phyloP scores from a whole-genome alignment of 2,329 filamentous ascomycete genomes.

The Camillea tinctor region DNA sequence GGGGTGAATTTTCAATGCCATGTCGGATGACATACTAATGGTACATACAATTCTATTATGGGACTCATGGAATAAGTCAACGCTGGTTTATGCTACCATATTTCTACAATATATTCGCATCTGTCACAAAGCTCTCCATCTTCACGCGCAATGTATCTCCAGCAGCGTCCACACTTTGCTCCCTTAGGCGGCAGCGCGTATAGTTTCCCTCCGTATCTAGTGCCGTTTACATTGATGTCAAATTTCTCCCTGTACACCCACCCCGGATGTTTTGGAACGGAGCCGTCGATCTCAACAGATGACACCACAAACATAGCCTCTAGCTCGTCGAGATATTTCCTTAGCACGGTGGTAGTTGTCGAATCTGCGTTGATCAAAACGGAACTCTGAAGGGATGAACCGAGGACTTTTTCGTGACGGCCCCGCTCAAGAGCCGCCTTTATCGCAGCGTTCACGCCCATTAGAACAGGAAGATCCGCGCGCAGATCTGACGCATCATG shows the following conservation, averaged over 20 bases:
- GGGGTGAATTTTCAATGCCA: no score
- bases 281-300: slow-evolving; percentile 49
- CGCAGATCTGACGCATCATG: slow-evolving; percentile 40
- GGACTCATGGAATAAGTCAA: no score
- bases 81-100: neutral
- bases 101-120: slow-evolving; percentile 65
- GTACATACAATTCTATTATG: no score
- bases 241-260: slow-evolving; percentile 46
- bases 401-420: slow-evolving; percentile 68
- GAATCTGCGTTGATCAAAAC: slow-evolving; percentile 53
- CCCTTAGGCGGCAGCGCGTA: slow-evolving; percentile 49
- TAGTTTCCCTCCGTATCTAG: slow-evolving; percentile 33
- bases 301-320: slow-evolving; percentile 60
- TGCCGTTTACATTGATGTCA: slow-evolving; percentile 34
- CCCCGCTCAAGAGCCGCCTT: slow-evolving; percentile 75
- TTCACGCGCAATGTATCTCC: slow-evolving; percentile 74
- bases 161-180: slow-evolving; percentile 83
- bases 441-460: slow-evolving; percentile 61
- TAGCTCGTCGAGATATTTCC: slow-evolving; percentile 50
- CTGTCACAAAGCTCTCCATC: slow-evolving; percentile 68
- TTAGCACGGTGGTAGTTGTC: slow-evolving; percentile 35
- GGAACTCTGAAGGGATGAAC: slow-evolving; percentile 76
- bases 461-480: slow-evolving; percentile 46
- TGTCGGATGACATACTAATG: no score
- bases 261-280: slow-evolving; percentile 20